A percentile compares a stretch with the other conserved stretches of the same genome.
Conservation (phyloP, 257 asterid genomes). For the Mitragyna speciosa region DNA sequence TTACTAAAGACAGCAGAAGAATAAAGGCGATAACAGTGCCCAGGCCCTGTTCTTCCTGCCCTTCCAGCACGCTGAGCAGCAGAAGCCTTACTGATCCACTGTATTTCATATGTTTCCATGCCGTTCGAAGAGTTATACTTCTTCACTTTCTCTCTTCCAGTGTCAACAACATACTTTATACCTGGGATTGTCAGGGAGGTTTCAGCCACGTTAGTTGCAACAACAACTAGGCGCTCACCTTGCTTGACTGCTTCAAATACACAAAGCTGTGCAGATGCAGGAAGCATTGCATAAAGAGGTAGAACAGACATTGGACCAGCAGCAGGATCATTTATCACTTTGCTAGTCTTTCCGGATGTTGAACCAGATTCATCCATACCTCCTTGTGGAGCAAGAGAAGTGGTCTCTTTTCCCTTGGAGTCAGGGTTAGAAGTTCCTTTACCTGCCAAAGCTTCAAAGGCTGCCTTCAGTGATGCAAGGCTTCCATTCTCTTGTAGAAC, state of each 20-base stretch:
- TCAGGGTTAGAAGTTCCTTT: constrained; percentile 32
- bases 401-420: constrained; percentile 30
- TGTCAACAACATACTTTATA: constrained; percentile 86
- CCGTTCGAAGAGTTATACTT: constrained; percentile 73
- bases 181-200: constrained; percentile 98
- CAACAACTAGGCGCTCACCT: constrained; percentile 83
- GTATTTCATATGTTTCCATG: constrained; percentile 78
- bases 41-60: constrained; percentile 98
- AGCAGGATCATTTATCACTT: constrained; percentile 30
- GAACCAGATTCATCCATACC: constrained; percentile 29
- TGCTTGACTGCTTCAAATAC: constrained; percentile 74
- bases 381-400: constrained; percentile 29
- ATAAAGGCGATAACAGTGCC: constrained; percentile 93
- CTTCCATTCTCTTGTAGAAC: constrained; percentile 41
- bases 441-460: constrained; percentile 66
- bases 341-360: constrained; percentile 18
- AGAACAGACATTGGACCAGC: constrained; percentile 60
- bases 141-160: constrained; percentile 91
- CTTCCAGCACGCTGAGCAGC: constrained; percentile 96
- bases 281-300: constrained; percentile 98
- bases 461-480: constrained; percentile 67
- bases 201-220: constrained; percentile 97
- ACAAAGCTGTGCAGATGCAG: constrained; percentile 87
- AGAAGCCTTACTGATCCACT: constrained; percentile 98
- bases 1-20: constrained; percentile 83